Base-by-base conservation (phyloP, 768 basidiomycete genomes). In the Xerocomellus chrysenteron region DNA sequence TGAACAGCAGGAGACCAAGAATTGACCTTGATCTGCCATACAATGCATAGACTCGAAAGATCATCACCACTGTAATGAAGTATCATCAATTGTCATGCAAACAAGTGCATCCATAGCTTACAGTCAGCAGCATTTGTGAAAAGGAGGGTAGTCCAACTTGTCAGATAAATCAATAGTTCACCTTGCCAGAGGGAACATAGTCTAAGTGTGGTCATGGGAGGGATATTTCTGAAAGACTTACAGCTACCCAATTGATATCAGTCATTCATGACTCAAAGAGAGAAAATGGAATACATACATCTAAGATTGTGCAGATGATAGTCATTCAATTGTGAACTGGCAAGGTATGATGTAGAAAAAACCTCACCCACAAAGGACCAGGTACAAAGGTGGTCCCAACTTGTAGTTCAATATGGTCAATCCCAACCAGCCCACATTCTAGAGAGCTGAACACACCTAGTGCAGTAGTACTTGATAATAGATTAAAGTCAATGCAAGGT, bases 1-100 rank as follows among this genome's bases (percentile, higher is more conserved):
- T 26, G 10, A 54, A 44, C 3, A 60, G 30, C 17, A 60, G 57
- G 19, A 54, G 2, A 5, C 3, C 2, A 5, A 58, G 47, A 5
- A 60, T n/a, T 4, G 0, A 10, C 32, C 45, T 50, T 16, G 59
- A 58, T 17, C 6, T 48, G 2, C 46, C 32, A 17, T 43, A 59
- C 30, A 60, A 16, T 26, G 59, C 59, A 51, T 58, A 60, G 11
- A 59, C 45, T 19, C 57, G 52, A 19, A 47, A 43, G 5, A 60
- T 21, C 59, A 60, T 60, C 9, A 60, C 12, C 17, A 59, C 59
- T 60, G 17, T 3, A 37, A 44, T 36, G 12, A 37, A 13, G 32
- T 33, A 0, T 19, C 7, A 7, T 19, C 8, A 47, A 8, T 30
- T 14, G 12, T 17, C 12, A 13, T 13, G 16, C 13, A 16, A 17